Base-by-base conservation (phyloP, 116 monocot genomes). In the Phalaenopsis hybrid region DNA sequence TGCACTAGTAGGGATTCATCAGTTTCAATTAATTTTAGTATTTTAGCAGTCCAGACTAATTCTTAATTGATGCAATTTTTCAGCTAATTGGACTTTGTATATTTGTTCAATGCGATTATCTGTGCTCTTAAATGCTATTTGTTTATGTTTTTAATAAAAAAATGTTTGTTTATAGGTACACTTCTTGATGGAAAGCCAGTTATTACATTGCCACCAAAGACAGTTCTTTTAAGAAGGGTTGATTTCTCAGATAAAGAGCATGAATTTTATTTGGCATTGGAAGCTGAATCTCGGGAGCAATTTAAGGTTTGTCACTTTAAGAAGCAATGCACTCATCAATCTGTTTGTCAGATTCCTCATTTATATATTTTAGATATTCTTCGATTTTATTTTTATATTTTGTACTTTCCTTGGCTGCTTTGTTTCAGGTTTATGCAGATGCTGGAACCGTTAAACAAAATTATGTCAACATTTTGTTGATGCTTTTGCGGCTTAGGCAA, bases 361-460 rank as follows among this genome's bases (percentile, higher is more conserved):
- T 79, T 44, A 2, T n/a, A 13, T 43, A 23, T 34, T 13, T 61
- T 79, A 63, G 41, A 18, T 77, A 21, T 57, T 57, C 34, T 31
- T 50, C 1, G 12, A 12, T 50, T 52, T 25, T 51, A 28, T 77
- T 77, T 77, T 48, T 48, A 23, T 23, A 0, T 51, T 0, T 10
- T 10, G 12, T 52, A 31, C 33, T 28, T 33, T 33, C 8, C 18
- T 33, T 28, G 50, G 33, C 1, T 73, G 79, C 57, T 51, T 25
- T n/a, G 44, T 69, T 49, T 46, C 79, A 95, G 95, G 92, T 81
- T 72, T 95, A 95, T 82, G 95, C 93, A 50, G 91, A 85, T 84
- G 91, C 89, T 75, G 95, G 95, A 31, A 95, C 95, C 31, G 89
- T 95, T 70, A 91, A 93, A 58, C 91, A 95, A 85, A 95, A 95